Evolutionary conservation across 2,329 filamentous ascomycete species (phyloP).

Genomic region (Graphilbum fragrans): DNA sequence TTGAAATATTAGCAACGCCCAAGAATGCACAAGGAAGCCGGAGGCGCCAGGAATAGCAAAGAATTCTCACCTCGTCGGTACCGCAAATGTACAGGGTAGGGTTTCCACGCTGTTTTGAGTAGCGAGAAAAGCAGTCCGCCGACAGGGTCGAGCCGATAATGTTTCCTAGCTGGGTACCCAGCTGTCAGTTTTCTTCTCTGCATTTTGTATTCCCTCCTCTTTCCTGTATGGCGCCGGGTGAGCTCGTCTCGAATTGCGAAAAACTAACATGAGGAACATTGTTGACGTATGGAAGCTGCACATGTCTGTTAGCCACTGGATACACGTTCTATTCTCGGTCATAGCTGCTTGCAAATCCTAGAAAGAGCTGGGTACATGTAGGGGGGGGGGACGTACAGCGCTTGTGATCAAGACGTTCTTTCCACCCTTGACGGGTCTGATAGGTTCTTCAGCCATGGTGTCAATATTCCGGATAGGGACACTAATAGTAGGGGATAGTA

Average conservation of each 20-base stretch:
- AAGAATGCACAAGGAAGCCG: neutral
- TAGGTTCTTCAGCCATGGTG: constrained; percentile 18
- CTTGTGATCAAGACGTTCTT: constrained; percentile 82
- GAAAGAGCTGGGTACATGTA: no score
- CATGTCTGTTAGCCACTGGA: no score
- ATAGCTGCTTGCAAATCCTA: no score
- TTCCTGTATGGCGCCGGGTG: no score
- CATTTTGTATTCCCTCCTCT: neutral
- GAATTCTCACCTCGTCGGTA: constrained; percentile 12
- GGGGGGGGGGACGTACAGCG: constrained; percentile 63
- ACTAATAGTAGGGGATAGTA: no score
- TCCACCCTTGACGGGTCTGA: constrained; percentile 59
- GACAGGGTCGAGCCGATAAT: constrained; percentile 78
- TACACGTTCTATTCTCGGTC: no score
- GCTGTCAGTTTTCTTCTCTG: neutral
- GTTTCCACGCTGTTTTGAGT: constrained; percentile 66
- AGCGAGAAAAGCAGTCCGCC: constrained; percentile 76
- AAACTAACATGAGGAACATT: constrained; percentile 52
- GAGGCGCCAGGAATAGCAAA: neutral
- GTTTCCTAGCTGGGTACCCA: constrained; percentile 49
- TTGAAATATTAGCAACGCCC: constrained; percentile 28
- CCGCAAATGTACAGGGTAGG: constrained; percentile 81
- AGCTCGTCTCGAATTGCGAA: no score
- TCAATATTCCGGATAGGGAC: no score
- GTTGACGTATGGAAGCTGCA: constrained; percentile 28